Evolutionary conservation across 2,329 filamentous ascomycete genomes (phyloP).

Genomic region (Fusarium sp.): DNA sequence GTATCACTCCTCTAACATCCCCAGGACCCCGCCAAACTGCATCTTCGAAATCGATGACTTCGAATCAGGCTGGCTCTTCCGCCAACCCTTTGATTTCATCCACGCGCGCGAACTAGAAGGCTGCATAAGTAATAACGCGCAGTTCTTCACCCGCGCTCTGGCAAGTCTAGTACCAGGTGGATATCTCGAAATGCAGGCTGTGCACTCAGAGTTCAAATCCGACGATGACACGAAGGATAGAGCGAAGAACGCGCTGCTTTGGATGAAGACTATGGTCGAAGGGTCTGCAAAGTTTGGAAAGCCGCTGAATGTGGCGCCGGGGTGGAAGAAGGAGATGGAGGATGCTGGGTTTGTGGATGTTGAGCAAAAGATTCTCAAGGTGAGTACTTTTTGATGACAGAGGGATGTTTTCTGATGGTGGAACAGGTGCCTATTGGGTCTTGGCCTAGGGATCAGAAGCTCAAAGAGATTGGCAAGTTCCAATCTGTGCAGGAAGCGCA

Average conservation of each 20-base stretch:
- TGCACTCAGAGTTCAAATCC: neutral
- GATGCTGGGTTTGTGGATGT: constrained; percentile 9
- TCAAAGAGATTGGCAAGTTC: constrained; percentile 27
- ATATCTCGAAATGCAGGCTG: constrained; percentile 18
- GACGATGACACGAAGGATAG: neutral
- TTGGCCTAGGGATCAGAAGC: constrained; percentile 13
- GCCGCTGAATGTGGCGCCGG: neutral
- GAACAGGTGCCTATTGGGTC: constrained; percentile 9
- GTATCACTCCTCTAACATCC: fast-evolving
- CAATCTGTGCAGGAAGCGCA: constrained; percentile 27
- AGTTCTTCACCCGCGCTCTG: neutral
- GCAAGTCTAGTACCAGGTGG: neutral
- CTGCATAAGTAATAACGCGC: neutral
- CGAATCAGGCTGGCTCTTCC: constrained; percentile 16
- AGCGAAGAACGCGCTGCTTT: neutral
- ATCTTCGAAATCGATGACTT: constrained; percentile 20
- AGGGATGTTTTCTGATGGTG: neutral
- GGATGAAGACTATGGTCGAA: constrained; percentile 7
- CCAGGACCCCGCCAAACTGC: constrained; percentile 12
- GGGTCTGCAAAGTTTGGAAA: constrained; percentile 1
- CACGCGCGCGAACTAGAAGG: constrained; percentile 10
- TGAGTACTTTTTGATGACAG: neutral
- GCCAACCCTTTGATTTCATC: constrained; percentile 6
- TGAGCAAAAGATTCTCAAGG: constrained; percentile 11
- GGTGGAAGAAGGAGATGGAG: constrained; percentile 13